A percentile compares a stretch with the other conserved stretches of the same genome.
phyloP scores from a whole-genome alignment of 2,329 filamentous ascomycete genomes.

The Raffaelea arxii region DNA sequence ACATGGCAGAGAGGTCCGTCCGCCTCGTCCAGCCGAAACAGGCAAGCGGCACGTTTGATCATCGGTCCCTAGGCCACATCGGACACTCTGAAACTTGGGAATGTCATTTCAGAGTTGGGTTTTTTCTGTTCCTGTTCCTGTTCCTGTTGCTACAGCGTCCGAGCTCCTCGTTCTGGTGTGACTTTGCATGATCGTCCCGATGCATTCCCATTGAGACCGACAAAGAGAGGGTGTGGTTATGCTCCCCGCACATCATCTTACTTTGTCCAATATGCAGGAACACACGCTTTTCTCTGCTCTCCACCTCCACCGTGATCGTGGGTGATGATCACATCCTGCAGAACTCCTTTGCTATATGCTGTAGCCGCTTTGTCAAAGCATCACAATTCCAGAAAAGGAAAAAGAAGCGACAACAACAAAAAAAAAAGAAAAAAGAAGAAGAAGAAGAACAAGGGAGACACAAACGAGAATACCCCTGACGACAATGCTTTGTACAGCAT shows the following conservation, averaged over 20 bases:
- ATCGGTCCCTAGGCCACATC: conserved; percentile 9
- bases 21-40: conserved; percentile 5
- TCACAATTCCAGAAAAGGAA: not conserved
- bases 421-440: not conserved
- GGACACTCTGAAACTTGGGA: conserved; percentile 11
- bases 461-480: not conserved
- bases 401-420: not conserved
- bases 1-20: not conserved
- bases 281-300: not conserved
- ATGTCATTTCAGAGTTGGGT: not conserved
- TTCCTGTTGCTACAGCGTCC: too few relatives aligned
- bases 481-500: not conserved
- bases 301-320: too few relatives aligned
- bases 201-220: not conserved
- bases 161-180: too few relatives aligned
- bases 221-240: not conserved
- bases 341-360: not conserved
- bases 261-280: not conserved
- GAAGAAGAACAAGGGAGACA: not conserved
- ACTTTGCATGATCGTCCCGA: conserved; percentile 5
- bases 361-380: not conserved
- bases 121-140: too few relatives aligned
- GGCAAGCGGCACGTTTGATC: conserved; percentile 13
- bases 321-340: not conserved
- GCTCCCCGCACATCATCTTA: too few relatives aligned